Conservation (phyloP, 2,329 filamentous ascomycete genomes). For the Balansia obtecta region DNA sequence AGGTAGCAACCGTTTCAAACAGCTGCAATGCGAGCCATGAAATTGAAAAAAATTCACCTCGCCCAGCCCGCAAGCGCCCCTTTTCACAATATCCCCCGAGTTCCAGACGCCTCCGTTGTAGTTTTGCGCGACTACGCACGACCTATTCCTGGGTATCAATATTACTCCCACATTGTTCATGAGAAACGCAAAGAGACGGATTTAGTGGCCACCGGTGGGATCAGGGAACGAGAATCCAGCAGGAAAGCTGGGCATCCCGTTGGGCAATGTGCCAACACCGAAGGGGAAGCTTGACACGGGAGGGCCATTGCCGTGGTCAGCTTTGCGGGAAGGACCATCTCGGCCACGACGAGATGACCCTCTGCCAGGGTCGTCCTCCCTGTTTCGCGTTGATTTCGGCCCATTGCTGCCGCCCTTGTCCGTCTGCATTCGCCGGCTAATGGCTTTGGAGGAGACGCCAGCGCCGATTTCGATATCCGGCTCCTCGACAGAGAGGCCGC, state of each 20-base stretch:
- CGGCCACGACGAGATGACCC: slow-evolving; percentile 18
- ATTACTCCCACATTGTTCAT: background rate
- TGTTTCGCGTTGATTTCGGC: slow-evolving; percentile 46
- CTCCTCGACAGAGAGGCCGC: slow-evolving; percentile 84
- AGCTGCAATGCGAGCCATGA: too few species aligned
- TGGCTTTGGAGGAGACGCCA: slow-evolving; percentile 88
- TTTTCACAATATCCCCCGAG: background rate
- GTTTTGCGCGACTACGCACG: background rate
- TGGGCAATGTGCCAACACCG: slow-evolving; percentile 27
- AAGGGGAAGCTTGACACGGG: slow-evolving; percentile 22
- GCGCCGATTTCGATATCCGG: slow-evolving; percentile 98
- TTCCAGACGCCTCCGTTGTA: background rate
- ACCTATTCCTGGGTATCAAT: slow-evolving; percentile 2
- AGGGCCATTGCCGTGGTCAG: slow-evolving; percentile 12
- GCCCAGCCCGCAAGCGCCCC: background rate
- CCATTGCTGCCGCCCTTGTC: slow-evolving; percentile 54
- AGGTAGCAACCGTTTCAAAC: too few species aligned
- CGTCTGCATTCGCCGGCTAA: slow-evolving; percentile 56
- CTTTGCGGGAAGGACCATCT: slow-evolving; percentile 6
- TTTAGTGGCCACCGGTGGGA: slow-evolving; percentile 12
- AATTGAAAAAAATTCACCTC: background rate
- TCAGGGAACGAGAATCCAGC: slow-evolving; percentile 27
- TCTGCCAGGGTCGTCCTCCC: slow-evolving; percentile 20
- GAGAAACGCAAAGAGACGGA: background rate
- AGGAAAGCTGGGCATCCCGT: slow-evolving; percentile 31